A percentile compares a stretch with the other conserved stretches of the same genome.
Evolutionary conservation across 2,329 filamentous ascomycete species (phyloP).

Genomic region (Aspergillus carbonarius): DNA sequence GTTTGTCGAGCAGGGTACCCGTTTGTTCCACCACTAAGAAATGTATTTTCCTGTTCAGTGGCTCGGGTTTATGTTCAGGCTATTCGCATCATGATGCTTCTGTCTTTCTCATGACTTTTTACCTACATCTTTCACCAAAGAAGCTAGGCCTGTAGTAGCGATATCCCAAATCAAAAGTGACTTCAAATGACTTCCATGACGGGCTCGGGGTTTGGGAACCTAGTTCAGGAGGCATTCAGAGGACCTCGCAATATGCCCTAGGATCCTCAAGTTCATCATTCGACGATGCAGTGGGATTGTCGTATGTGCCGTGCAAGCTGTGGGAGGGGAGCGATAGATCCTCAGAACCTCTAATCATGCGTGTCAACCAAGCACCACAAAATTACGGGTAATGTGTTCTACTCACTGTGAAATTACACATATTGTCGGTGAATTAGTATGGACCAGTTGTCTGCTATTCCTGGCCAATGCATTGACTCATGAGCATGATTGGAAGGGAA

Average conservation of each 20-base stretch:
- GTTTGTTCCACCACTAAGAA: conserved; percentile 87
- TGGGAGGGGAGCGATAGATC: no score
- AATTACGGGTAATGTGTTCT: no score
- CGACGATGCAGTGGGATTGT: no score
- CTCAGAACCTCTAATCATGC: no score
- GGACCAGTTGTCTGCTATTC: no score
- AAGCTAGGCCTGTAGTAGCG: conserved; percentile 5
- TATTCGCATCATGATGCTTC: conserved; percentile 4
- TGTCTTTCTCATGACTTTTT: conserved; percentile 10
- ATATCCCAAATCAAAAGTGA: conserved; percentile 8
- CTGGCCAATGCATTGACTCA: no score
- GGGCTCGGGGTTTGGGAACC: background rate
- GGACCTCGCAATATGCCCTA: background rate
- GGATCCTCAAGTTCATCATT: no score
- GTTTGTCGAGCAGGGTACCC: conserved; percentile 91
- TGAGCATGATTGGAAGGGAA: no score
- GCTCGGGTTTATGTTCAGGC: conserved; percentile 4
- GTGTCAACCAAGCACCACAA: no score
- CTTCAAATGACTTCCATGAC: background rate
- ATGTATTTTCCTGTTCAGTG: background rate
- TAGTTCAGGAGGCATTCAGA: background rate
- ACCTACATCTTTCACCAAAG: conserved; percentile 2
- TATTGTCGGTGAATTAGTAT: no score
- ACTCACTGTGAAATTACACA: no score
- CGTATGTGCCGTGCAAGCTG: no score